phyloP scores from a whole-genome alignment of 148 eudicot species.

The Bassia scoparia region DNA sequence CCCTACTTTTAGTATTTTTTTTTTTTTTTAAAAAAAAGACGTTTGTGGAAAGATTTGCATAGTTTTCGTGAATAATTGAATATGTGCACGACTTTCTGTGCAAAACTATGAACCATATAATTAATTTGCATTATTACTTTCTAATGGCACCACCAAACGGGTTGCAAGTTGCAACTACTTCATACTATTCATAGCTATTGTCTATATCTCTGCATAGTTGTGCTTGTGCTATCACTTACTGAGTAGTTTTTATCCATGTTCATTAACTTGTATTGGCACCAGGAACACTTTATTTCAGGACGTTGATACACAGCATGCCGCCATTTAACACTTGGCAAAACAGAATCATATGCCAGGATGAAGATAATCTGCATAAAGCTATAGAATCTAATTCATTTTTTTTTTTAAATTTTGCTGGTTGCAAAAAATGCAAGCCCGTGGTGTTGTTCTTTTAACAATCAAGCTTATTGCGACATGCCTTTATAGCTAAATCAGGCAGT shows the following conservation, averaged over 20 bases:
- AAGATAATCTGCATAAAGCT: neutral
- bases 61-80: no score
- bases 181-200: no score
- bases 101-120: no score
- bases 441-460: neutral
- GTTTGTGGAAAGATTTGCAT: no score
- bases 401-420: neutral
- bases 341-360: neutral
- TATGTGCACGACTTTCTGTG: no score
- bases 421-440: neutral
- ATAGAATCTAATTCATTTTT: neutral
- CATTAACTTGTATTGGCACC: neutral
- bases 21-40: no score
- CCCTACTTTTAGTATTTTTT: no score
- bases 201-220: neutral
- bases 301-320: neutral
- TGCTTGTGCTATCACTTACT: no score
- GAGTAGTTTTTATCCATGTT: neutral
- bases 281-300: neutral
- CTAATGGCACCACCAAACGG: no score
- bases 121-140: neutral
- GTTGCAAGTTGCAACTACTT: no score
- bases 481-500: neutral
- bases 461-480: neutral
- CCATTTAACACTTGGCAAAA: neutral